Conservation (phyloP, 2,329 filamentous ascomycete genomes). For the Claviceps capensis region DNA sequence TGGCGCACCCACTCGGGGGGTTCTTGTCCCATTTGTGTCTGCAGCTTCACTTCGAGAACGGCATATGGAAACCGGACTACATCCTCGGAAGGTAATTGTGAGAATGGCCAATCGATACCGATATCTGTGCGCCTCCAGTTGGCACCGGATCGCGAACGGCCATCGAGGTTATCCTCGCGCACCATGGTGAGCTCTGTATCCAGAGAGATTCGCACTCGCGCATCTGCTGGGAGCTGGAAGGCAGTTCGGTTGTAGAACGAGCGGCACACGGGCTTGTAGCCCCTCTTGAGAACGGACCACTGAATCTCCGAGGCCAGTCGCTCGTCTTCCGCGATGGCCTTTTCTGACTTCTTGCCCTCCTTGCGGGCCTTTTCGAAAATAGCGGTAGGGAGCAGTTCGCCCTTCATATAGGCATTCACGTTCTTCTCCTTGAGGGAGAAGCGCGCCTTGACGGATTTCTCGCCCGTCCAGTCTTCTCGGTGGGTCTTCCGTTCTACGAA, state of each 20-base stretch:
- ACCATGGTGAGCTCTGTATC: slow-evolving; percentile 94
- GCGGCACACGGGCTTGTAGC: slow-evolving; percentile 76
- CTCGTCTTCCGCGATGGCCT: slow-evolving; percentile 84
- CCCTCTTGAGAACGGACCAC: slow-evolving; percentile 79
- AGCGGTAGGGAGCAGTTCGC: slow-evolving; percentile 69
- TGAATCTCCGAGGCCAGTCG: slow-evolving; percentile 84
- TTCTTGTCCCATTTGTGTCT: slow-evolving; percentile 90
- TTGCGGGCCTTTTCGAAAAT: slow-evolving; percentile 95
- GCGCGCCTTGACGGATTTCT: slow-evolving; percentile 96
- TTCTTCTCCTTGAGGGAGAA: slow-evolving; percentile 96
- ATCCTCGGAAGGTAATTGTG: slow-evolving; percentile 72
- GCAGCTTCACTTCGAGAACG: slow-evolving; percentile 90
- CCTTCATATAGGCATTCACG: slow-evolving; percentile 78
- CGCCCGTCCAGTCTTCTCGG: slow-evolving; percentile 96
- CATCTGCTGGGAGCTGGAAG: slow-evolving; percentile 93
- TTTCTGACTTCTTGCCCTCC: slow-evolving; percentile 85
- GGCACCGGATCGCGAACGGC: slow-evolving; percentile 57
- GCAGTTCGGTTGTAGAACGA: slow-evolving; percentile 98
- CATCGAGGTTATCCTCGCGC: slow-evolving; percentile 89
- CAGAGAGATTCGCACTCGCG: slow-evolving; percentile 87
- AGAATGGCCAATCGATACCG: slow-evolving; percentile 89
- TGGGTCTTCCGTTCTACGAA: slow-evolving; percentile 98
- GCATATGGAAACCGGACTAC: slow-evolving; percentile 90
- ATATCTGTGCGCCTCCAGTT: slow-evolving; percentile 98
- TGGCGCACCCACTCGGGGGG: slow-evolving; percentile 95